These are phyloP conservation scores for Cyberlindnera samutprakarnensis DNA, from an alignment of 805 yeast species.

Conservation along the genomic window DNA sequence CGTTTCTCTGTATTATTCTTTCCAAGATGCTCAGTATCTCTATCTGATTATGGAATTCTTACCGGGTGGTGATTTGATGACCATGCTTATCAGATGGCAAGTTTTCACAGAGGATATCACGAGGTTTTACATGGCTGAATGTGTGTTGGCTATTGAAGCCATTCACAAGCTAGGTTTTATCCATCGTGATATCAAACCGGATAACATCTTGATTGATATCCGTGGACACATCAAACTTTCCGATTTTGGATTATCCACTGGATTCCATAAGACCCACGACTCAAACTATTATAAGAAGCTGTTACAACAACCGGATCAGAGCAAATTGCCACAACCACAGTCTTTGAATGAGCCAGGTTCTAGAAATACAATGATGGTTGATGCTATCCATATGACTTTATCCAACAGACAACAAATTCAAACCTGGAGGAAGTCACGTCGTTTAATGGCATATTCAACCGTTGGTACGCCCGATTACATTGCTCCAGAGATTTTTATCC, in stretches of 20 bases:
- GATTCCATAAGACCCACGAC: conserved; percentile 85
- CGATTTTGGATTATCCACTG: conserved; percentile 96
- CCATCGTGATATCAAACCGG: conserved; percentile 97
- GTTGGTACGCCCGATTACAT: conserved; percentile 99
- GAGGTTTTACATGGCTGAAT: conserved; percentile 89
- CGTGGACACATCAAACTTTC: conserved; percentile 86
- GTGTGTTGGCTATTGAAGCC: conserved; percentile 93
- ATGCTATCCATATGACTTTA: conserved; percentile 92
- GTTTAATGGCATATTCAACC: conserved; percentile 86
- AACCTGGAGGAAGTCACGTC: conserved; percentile 64
- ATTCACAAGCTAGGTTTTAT: conserved; percentile 93
- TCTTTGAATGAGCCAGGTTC: conserved; percentile 26
- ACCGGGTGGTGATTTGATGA: conserved; percentile 98
- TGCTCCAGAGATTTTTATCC: conserved; percentile 90
- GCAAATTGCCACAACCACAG: conserved; percentile 29
- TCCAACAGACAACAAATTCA: conserved; percentile 84
- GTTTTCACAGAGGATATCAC: conserved; percentile 92
- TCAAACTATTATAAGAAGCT: conserved; percentile 83
- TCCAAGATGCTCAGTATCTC: conserved; percentile 86
- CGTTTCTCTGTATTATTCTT: conserved; percentile 87
- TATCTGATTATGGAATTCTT: conserved; percentile 98
- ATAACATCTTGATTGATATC: conserved; percentile 83
- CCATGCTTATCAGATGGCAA: conserved; percentile 88
- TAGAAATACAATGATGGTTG: conserved; percentile 81
- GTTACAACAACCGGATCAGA: conserved; percentile 54